Percentiles rank a stretch among this genome's conserved stretches.
These are phyloP conservation scores for Malassezia vespertilionis DNA, from an alignment of 1,284 basidiomycete species.

Conservation along the genomic window DNA sequence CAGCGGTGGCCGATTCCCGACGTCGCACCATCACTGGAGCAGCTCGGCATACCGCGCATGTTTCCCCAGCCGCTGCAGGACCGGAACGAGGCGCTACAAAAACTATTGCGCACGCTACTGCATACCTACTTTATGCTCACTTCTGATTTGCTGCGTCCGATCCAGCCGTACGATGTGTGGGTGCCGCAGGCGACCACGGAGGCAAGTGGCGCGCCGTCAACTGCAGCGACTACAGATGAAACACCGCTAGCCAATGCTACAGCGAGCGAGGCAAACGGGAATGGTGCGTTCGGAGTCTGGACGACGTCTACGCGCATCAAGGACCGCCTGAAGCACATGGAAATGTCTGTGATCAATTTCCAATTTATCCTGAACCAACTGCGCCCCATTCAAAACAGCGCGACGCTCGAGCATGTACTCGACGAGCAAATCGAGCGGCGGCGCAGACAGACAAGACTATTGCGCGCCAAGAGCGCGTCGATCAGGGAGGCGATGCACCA, in stretches of 20 bases:
- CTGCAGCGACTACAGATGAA: background rate
- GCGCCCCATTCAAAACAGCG: constrained; percentile 35
- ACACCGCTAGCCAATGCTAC: background rate
- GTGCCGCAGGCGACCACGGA: constrained; percentile 15
- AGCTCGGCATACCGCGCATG: constrained; percentile 32
- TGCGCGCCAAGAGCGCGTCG: constrained; percentile 20
- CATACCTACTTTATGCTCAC: constrained; percentile 36
- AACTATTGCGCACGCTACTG: constrained; percentile 45
- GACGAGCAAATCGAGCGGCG: constrained; percentile 30
- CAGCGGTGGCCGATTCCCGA: constrained; percentile 43
- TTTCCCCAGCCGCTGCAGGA: constrained; percentile 1
- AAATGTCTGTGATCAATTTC: constrained; percentile 41
- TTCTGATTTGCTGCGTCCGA: constrained; percentile 27
- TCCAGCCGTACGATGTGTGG: constrained; percentile 34
- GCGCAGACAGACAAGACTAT: constrained; percentile 24
- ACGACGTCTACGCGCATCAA: constrained; percentile 26
- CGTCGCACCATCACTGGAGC: constrained; percentile 26
- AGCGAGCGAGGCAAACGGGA: background rate
- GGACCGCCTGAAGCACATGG: constrained; percentile 35
- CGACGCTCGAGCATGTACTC: constrained; percentile 31
- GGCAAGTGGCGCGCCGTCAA: background rate
- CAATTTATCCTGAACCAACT: constrained; percentile 41
- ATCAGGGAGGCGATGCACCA: constrained; percentile 4
- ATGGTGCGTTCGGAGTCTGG: constrained; percentile 7
- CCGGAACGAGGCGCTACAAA: constrained; percentile 20